Percentiles rank a stretch among this genome's conserved stretches.
Evolutionary conservation across 2,329 filamentous ascomycete species (phyloP).

Genomic region (Allantophomopsis lycopodina): DNA sequence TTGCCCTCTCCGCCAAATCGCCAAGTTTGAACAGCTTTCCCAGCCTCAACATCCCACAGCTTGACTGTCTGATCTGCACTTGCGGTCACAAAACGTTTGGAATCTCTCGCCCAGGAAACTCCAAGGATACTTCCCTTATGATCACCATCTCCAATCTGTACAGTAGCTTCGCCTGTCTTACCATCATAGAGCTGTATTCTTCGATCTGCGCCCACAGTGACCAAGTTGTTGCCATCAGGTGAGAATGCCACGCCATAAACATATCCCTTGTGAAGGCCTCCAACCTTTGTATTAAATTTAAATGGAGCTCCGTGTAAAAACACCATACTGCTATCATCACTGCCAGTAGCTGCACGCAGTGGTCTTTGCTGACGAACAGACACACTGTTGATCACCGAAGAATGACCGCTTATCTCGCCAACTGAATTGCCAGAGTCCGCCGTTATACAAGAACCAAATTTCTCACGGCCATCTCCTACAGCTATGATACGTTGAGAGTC

Average conservation of each 20-base stretch:
- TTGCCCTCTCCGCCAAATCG: slow-evolving; percentile 62
- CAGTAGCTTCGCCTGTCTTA: slow-evolving; percentile 77
- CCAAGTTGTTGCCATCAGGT: slow-evolving; percentile 68
- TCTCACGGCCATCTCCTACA: slow-evolving; percentile 87
- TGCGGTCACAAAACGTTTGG: slow-evolving; percentile 75
- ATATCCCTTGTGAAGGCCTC: slow-evolving; percentile 74
- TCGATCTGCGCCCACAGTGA: slow-evolving; percentile 86
- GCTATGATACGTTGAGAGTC: slow-evolving; percentile 95
- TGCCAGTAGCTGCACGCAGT: slow-evolving; percentile 80
- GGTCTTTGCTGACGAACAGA: slow-evolving; percentile 82
- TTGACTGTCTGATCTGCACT: slow-evolving; percentile 92
- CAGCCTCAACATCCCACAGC: slow-evolving; percentile 80
- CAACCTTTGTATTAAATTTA: slow-evolving; percentile 80
- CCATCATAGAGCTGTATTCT: slow-evolving; percentile 92
- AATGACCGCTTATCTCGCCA: slow-evolving; percentile 87
- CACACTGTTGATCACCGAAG: slow-evolving; percentile 79
- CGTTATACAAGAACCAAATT: slow-evolving; percentile 87
- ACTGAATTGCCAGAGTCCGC: slow-evolving; percentile 93
- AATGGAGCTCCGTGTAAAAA: slow-evolving; percentile 93
- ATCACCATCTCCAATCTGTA: slow-evolving; percentile 65
- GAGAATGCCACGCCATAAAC: slow-evolving; percentile 81
- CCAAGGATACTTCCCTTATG: slow-evolving; percentile 91
- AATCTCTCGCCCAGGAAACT: slow-evolving; percentile 80
- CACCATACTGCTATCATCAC: slow-evolving; percentile 78
- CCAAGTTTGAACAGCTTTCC: slow-evolving; percentile 71